These are phyloP conservation scores for Pyracantha coccinea DNA, from an alignment of 331 rosid species.

Conservation along the genomic window DNA sequence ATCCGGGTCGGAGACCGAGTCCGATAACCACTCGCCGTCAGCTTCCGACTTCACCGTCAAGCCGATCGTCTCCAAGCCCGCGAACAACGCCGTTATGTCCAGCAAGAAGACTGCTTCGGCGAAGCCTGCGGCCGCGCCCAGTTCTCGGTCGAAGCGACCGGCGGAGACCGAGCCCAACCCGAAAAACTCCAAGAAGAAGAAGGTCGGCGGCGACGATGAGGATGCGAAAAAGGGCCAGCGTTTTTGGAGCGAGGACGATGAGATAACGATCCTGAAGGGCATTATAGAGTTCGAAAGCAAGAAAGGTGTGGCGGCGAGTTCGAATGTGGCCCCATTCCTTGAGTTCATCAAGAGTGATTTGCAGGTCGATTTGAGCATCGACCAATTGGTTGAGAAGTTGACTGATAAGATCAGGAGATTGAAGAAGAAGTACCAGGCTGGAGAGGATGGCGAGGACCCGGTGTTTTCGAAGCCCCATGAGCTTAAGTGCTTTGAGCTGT, in stretches of 20 bases:
- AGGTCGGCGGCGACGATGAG: slow-evolving; percentile 24
- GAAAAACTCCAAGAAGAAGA: slow-evolving; percentile 35
- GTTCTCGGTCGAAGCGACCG: slow-evolving; percentile 13
- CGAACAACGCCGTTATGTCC: neutral
- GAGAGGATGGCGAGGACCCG: slow-evolving; percentile 24
- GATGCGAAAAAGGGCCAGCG: slow-evolving; percentile 21
- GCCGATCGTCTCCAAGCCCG: slow-evolving; percentile 33
- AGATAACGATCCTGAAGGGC: slow-evolving; percentile 35
- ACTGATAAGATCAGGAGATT: slow-evolving; percentile 34
- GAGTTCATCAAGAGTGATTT: slow-evolving; percentile 34
- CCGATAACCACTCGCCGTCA: slow-evolving; percentile 28
- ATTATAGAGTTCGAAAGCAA: slow-evolving; percentile 32
- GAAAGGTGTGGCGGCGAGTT: slow-evolving; percentile 24
- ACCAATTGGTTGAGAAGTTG: slow-evolving; percentile 14
- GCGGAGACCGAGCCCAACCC: slow-evolving; percentile 4
- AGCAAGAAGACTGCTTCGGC: neutral
- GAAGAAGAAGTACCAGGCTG: slow-evolving; percentile 38
- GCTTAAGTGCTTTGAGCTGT: slow-evolving; percentile 18
- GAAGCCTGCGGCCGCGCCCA: neutral
- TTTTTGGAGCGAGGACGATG: slow-evolving; percentile 48
- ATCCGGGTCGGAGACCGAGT: slow-evolving; percentile 30
- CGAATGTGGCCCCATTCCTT: slow-evolving; percentile 25
- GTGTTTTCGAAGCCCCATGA: slow-evolving; percentile 34
- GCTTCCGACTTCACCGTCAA: slow-evolving; percentile 45
- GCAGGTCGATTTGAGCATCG: slow-evolving; percentile 24